Evolutionary conservation across 352 stramenopile species (phyloP), one percentile per base, ranked within the genome.

Genomic region (Phytophthora sojae): DNA sequence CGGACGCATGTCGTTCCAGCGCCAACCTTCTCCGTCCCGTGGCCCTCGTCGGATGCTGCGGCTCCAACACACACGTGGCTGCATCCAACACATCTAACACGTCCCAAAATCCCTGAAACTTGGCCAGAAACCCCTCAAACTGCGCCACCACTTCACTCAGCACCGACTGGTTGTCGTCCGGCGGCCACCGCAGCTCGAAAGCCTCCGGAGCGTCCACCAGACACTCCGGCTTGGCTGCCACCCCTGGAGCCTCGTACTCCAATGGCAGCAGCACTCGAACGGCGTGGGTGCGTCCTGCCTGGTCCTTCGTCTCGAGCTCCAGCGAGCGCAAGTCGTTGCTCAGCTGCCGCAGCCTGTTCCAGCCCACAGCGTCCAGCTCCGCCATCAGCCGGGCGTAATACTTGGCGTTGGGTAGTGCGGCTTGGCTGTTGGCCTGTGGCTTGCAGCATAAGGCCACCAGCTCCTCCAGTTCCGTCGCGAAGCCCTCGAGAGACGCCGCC

Each of bases 71-170:
- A 66, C 86, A 96, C 35, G 82, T 90, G 3, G 79, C 66, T 17
- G 76, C 76, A 75, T 96, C 88, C 2, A 96, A 25, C n/a, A 82
- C 86, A 56, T 96, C 88, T 12, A 96, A 50, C 0, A 82, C 81
- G 49, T 92, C 78, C 88, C 90, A 96, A 64, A 96, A 96, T 0
- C n/a, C 39, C 71, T 95, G 88, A 73, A 87, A 94, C 11, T 66
- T 79, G 12, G 70, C 65, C 5, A 95, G 64, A 37, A 94, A 90
- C 12, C 26, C 35, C 35, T 90, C 64, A 61, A 93, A 88, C 72
- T 94, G 77, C 19, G 58, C 45, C 39, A 92, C 29, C 7, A 87
- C 51, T 7, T 67, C 56, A n/a, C 73, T 56, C 30, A 91, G 39
- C 21, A 81, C 42, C 45, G 25, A 62, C 25, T 25, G 57, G 17